Conservation (phyloP, 1,284 basidiomycete species). For the Leccinum pallidistipes region DNA sequence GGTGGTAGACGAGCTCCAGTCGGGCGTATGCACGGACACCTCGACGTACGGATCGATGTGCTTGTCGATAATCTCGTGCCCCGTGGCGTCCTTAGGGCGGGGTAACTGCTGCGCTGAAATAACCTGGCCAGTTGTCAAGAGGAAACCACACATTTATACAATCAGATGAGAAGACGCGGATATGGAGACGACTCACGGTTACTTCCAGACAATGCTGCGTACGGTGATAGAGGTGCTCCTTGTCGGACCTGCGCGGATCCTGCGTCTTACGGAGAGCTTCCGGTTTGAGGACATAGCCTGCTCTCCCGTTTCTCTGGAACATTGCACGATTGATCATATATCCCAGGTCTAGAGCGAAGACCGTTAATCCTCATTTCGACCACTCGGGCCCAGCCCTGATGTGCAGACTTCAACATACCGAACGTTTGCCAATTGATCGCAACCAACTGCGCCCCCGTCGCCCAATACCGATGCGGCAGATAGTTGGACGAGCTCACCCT, state of each 20-base stretch:
- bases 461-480: constrained; percentile 89
- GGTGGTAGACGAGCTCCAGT: constrained; percentile 46
- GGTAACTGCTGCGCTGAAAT: constrained; percentile 96
- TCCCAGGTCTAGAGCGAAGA: constrained; percentile 62
- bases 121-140: constrained; percentile 44
- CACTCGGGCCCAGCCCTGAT: neutral
- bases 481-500: constrained; percentile 88
- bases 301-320: constrained; percentile 86
- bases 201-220: constrained; percentile 67
- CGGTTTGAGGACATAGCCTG: constrained; percentile 93
- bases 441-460: constrained; percentile 89
- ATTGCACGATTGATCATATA: constrained; percentile 93
- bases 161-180: neutral
- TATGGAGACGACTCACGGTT: constrained; percentile 42
- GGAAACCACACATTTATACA: constrained; percentile 2
- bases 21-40: constrained; percentile 74
- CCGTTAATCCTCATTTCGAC: neutral
- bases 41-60: constrained; percentile 76
- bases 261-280: constrained; percentile 68
- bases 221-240: constrained; percentile 54
- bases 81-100: constrained; percentile 63
- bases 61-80: constrained; percentile 62
- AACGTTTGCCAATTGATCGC: constrained; percentile 98
- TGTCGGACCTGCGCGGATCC: constrained; percentile 53
- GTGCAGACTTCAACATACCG: constrained; percentile 48